phyloP scores from a whole-genome alignment of 2,329 filamentous ascomycete genomes.

The Capronia coronata region DNA sequence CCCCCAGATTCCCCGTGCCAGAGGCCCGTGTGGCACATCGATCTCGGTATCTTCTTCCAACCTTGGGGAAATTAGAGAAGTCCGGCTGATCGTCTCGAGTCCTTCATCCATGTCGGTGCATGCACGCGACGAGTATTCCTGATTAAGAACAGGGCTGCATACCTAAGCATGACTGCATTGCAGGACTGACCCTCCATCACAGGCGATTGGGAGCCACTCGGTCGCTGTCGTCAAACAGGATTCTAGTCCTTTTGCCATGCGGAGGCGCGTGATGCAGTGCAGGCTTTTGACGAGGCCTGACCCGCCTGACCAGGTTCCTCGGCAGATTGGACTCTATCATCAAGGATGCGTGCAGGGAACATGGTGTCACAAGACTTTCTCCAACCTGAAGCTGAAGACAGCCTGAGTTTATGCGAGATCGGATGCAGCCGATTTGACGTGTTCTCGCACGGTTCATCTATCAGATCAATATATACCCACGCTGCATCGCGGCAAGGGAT shows the following conservation, averaged over 20 bases:
- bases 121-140: background rate
- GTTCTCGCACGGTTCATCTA: background rate
- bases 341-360: background rate
- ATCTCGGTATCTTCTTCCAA: too few relatives aligned
- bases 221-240: background rate
- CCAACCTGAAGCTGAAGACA: background rate
- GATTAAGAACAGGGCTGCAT: too few relatives aligned
- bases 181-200: background rate
- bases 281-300: background rate
- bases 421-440: slow-evolving; percentile 3
- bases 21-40: too few relatives aligned
- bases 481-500: background rate
- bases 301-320: background rate
- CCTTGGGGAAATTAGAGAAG: too few relatives aligned
- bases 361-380: background rate
- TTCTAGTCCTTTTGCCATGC: background rate
- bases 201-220: background rate
- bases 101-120: background rate
- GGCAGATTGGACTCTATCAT: too few relatives aligned
- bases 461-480: background rate
- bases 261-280: background rate
- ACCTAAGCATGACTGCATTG: background rate
- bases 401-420: background rate
- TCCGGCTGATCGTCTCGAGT: background rate
- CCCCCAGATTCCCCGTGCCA: too few relatives aligned